A percentile compares a stretch with the other conserved stretches of the same genome.
Evolutionary conservation across 176 grass and related monocot species (phyloP).

Genomic region (Triticum dicoccoides): DNA sequence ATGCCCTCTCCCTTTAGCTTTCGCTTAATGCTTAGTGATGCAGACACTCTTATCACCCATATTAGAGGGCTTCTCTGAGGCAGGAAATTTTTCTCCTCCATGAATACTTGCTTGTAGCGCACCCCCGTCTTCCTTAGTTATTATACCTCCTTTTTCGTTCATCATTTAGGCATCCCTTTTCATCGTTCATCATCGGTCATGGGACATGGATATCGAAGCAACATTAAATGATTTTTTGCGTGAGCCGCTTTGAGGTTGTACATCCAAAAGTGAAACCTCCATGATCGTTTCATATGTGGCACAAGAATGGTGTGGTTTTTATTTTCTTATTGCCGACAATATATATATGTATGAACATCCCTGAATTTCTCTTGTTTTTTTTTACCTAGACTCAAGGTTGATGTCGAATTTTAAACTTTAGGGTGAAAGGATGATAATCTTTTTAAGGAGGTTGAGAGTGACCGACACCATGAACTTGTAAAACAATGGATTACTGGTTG

Average conservation of each 20-base stretch:
- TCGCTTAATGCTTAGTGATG: too few relatives aligned
- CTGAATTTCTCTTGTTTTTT: too few relatives aligned
- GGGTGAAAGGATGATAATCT: neutral
- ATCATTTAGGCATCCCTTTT: too few relatives aligned
- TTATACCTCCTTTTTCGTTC: too few relatives aligned
- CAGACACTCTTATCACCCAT: too few relatives aligned
- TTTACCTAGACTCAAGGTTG: neutral
- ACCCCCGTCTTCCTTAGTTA: too few relatives aligned
- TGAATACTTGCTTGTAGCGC: too few relatives aligned
- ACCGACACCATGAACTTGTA: neutral
- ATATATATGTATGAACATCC: neutral
- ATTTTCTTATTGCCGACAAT: neutral
- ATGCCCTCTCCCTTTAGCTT: too few relatives aligned
- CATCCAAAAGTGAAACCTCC: neutral
- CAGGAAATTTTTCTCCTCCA: too few relatives aligned
- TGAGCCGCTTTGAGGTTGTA: neutral
- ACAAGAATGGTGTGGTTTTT: neutral
- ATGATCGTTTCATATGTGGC: too few relatives aligned
- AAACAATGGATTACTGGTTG: neutral
- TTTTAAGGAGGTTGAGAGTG: neutral
- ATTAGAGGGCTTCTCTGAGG: too few relatives aligned
- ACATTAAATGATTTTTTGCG: neutral
- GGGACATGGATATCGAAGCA: neutral
- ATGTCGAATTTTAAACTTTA: neutral
- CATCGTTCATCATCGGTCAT: too few relatives aligned